Conservation (phyloP, 192 early-diverging fungal genomes). For the Umbelopsis isabellina region DNA sequence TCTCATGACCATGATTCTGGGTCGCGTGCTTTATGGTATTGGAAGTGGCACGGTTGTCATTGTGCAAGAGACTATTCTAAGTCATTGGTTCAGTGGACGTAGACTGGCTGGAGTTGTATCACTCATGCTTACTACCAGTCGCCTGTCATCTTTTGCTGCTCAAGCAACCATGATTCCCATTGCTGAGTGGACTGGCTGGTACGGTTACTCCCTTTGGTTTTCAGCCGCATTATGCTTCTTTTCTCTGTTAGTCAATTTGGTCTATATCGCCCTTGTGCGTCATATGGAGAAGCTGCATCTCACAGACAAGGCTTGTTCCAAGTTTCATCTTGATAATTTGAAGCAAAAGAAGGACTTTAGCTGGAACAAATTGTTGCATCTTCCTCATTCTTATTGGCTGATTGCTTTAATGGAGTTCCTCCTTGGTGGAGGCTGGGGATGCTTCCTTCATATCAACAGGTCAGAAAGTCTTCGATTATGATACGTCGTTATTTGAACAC, state of each 20-base stretch:
- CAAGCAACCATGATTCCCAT: conserved; percentile 70
- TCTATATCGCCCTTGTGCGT: conserved; percentile 65
- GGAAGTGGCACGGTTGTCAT: conserved; percentile 76
- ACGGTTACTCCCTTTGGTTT: conserved; percentile 56
- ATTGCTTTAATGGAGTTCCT: conserved; percentile 60
- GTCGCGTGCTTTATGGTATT: conserved; percentile 63
- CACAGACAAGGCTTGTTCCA: conserved; percentile 21
- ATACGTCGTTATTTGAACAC: neutral
- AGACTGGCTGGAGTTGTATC: conserved; percentile 70
- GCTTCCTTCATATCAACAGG: conserved; percentile 69
- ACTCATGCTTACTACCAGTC: conserved; percentile 69
- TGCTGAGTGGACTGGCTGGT: conserved; percentile 46
- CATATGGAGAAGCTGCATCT: conserved; percentile 30
- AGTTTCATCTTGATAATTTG: conserved; percentile 28
- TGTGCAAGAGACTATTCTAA: conserved; percentile 80
- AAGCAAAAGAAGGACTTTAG: conserved; percentile 62
- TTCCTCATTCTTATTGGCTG: conserved; percentile 67
- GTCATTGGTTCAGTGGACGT: conserved; percentile 75
- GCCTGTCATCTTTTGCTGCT: conserved; percentile 71
- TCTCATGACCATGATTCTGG: conserved; percentile 56
- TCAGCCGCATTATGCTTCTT: conserved; percentile 65
- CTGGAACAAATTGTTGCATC: conserved; percentile 54
- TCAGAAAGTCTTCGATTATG: neutral
- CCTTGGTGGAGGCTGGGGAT: conserved; percentile 65
- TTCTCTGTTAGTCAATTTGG: conserved; percentile 71